Conservation (phyloP, 2,329 filamentous ascomycete genomes). For the Colletotrichum neosansevieriae region DNA sequence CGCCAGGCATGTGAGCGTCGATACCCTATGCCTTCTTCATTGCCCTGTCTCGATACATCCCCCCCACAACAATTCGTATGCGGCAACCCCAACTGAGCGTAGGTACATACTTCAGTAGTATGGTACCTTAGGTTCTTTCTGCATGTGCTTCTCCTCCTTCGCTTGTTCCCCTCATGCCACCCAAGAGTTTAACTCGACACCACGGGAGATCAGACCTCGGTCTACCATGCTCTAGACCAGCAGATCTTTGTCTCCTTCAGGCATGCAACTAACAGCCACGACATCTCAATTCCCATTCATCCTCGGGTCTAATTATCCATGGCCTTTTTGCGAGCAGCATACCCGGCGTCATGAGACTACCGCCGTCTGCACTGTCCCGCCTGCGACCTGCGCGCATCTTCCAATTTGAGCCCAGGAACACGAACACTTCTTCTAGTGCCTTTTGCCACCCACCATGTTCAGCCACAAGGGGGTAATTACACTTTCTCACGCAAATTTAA, state of each 20-base stretch:
- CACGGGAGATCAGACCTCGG: slow-evolving; percentile 25
- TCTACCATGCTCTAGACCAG: slow-evolving; percentile 30
- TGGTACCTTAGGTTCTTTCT: not conserved
- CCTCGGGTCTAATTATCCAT: slow-evolving; percentile 20
- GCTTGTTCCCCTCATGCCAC: slow-evolving; percentile 12
- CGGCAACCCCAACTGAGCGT: too few relatives aligned
- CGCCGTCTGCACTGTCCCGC: slow-evolving; percentile 14
- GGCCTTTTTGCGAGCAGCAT: not conserved
- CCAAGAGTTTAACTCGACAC: slow-evolving; percentile 27
- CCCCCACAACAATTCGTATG: too few relatives aligned
- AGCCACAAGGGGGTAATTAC: too few relatives aligned
- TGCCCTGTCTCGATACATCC: not conserved
- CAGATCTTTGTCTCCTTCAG: slow-evolving; percentile 26
- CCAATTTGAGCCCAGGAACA: not conserved
- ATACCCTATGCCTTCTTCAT: not conserved
- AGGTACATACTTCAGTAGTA: too few relatives aligned
- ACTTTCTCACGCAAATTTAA: too few relatives aligned
- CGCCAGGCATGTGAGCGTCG: too few relatives aligned
- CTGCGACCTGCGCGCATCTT: not conserved
- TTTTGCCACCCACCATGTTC: too few relatives aligned
- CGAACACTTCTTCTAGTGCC: too few relatives aligned
- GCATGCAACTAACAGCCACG: slow-evolving; percentile 12
- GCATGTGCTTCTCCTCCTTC: slow-evolving; percentile 29
- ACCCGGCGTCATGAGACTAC: slow-evolving; percentile 19
- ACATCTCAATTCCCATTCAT: not conserved